Base-by-base conservation (phyloP, 495 filamentous ascomycete genomes). In the Astrothelium subdiscretum region DNA sequence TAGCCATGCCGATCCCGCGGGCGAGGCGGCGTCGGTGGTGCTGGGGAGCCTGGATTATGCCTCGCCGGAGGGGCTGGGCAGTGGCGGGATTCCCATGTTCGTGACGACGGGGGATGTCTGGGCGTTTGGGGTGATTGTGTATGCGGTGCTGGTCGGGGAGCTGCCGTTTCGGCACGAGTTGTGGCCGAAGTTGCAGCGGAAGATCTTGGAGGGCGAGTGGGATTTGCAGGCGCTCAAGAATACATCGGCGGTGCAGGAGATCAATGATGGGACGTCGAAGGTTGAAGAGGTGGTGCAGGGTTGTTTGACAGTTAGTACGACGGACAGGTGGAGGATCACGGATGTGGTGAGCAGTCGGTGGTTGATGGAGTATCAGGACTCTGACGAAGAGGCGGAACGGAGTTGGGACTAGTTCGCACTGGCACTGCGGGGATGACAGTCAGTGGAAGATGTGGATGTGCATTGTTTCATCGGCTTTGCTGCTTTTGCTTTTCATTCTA, bases 51-150 rank as follows among this genome's bases (percentile, higher is more conserved):
- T 88, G n/a, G 81, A 86, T 66, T 88, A 88, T 68, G 84, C 85
- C 1, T 79, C 81, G 3, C 85, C 85, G 0, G 83, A 86, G 63
- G 68, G 87, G 11, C 76, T 88, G 35, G 72, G 73, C 32, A 79
- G 77, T 11, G 71, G 31, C 1, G 63, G 61, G 18, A 59, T 65
- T 10, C 67, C 69, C 68, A 80, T 71, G 65, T 86, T 63, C 74
- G 83, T 64, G 68, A 78, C 65, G 1, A 82, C 80, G 0, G 83
- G 83, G 13, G 87, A 90, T 68, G 78, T 90, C 10, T 90, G 87
- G 87, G 85, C 87, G 0, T 88, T 83, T 65, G 87, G 87, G 11
- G 84, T 89, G 8, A 80, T 86, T 18, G 74, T 86, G 1, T 89
- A 81, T 62, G 77, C 83, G 6, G 71, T 88, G 3, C 69, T 87